Base-by-base conservation (phyloP, 164 flowering plant genomes). In the Stephania japonica region DNA sequence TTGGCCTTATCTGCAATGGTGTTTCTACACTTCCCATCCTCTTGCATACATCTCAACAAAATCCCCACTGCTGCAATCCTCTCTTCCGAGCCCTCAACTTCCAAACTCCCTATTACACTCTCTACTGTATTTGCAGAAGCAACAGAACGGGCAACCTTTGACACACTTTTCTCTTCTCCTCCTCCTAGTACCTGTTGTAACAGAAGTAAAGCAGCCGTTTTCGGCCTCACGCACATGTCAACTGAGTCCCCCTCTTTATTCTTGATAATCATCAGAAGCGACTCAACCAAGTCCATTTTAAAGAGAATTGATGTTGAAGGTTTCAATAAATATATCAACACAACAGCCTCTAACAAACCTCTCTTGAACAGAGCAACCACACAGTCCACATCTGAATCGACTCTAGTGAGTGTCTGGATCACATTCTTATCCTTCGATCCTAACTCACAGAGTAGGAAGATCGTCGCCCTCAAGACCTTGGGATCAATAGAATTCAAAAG, bases 331-430 rank as follows among this genome's bases (percentile, higher is more conserved):
- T 86, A 84, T 71, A 91, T 83, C 84, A 91, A 75, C 24, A 87
- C 94, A 12, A 83, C 87, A 27, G 97, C 97, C 81, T 91, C 94
- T 24, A 75, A 12, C 71, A 91, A 70, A 18, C 97, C 97, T 63
- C 85, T 86, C 81, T 88, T 88, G 80, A 88, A 88, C 26, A 91
- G 87, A 66, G 89, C 83, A 72, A 86, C 85, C 12, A 90, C 72
- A 64, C 89, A 74, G 24, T 88, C 90, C 16, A 91, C 86, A 79
- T 90, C 90, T 8, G 94, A 86, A 16, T 90, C 90, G 44, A 90
- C 89, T 68, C 83, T 78, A 19, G 91, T 86, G 42, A 91, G 89
- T 44, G 89, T 90, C 72, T 86, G 87, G 25, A 87, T 78, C 68
- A 88, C 92, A 25, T 53, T 73, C 32, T 78, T 80, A 38, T 90